phyloP scores from a whole-genome alignment of 768 basidiomycete species.

The Dacryopinax primogenitus region DNA sequence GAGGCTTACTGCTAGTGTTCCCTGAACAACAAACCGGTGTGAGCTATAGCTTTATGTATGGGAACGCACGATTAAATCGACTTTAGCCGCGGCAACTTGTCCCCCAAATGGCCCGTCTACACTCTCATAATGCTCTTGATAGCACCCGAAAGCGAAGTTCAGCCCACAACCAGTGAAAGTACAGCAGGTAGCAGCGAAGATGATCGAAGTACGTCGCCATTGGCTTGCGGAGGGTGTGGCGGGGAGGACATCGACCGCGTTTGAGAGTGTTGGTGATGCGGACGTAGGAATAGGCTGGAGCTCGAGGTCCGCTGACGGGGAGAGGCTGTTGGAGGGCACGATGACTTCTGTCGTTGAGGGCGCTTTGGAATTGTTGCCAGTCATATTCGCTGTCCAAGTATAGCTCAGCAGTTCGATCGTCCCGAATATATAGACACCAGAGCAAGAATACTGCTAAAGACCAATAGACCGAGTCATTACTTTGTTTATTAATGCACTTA shows the following conservation, averaged over 20 bases:
- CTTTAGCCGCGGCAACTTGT: conserved; percentile 1
- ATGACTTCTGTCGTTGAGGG: background rate
- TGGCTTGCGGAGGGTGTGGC: background rate
- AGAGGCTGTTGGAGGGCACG: background rate
- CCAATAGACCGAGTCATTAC: no score
- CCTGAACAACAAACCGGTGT: background rate
- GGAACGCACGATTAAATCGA: conserved; percentile 11
- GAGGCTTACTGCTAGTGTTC: conserved; percentile 12
- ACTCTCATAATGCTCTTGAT: conserved; percentile 13
- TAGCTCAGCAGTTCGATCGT: no score
- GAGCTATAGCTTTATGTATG: background rate
- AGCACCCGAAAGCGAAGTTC: conserved; percentile 15
- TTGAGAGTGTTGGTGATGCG: background rate
- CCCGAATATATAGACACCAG: no score
- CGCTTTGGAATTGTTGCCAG: background rate
- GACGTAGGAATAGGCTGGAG: background rate
- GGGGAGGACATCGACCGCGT: background rate
- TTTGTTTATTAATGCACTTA: no score
- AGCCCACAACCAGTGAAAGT: conserved; percentile 14
- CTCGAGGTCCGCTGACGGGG: background rate
- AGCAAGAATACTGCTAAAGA: no score
- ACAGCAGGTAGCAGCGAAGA: background rate
- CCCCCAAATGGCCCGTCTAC: conserved; percentile 12
- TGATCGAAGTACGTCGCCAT: background rate
- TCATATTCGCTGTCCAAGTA: no score